A percentile compares a stretch with the other conserved stretches of the same genome.
These are phyloP conservation scores for Pleurozium schreberi DNA, from an alignment of 225 moss, liverwort and hornwort genomes.

Conservation along the genomic window DNA sequence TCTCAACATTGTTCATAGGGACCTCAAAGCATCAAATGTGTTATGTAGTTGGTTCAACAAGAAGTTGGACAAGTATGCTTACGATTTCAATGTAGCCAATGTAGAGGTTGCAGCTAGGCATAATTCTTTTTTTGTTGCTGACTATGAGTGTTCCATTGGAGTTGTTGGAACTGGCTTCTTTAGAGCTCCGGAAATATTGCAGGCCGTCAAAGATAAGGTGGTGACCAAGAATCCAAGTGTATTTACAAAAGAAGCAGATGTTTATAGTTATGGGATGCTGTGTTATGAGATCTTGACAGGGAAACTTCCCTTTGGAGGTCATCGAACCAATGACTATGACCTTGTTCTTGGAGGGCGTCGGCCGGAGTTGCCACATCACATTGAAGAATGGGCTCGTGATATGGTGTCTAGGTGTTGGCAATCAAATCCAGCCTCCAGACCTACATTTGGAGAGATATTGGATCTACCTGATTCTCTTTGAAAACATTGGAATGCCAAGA, in stretches of 20 bases:
- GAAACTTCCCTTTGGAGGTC: not conserved
- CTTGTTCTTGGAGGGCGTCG: not conserved
- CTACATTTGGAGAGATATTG: not conserved
- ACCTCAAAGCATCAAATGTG: no score
- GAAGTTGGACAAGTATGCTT: no score
- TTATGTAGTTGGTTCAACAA: no score
- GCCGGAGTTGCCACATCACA: accelerated
- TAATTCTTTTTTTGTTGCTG: no score
- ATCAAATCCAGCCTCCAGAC: accelerated
- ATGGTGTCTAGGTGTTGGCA: not conserved
- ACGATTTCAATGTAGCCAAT: no score
- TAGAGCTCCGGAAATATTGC: not conserved
- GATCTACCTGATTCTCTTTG: not conserved
- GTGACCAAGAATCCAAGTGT: not conserved
- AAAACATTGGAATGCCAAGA: no score
- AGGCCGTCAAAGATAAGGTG: not conserved
- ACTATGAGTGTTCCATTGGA: not conserved
- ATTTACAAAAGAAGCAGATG: not conserved
- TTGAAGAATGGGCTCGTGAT: not conserved
- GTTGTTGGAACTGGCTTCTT: not conserved
- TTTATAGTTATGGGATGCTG: not conserved
- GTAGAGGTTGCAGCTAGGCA: no score
- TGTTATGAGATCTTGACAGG: not conserved
- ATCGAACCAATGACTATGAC: not conserved
- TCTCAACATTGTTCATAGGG: no score